A percentile compares a stretch with the other conserved stretches of the same genome.
Conservation (phyloP, 2,329 filamentous ascomycete genomes). For the Colletotrichum sp. region DNA sequence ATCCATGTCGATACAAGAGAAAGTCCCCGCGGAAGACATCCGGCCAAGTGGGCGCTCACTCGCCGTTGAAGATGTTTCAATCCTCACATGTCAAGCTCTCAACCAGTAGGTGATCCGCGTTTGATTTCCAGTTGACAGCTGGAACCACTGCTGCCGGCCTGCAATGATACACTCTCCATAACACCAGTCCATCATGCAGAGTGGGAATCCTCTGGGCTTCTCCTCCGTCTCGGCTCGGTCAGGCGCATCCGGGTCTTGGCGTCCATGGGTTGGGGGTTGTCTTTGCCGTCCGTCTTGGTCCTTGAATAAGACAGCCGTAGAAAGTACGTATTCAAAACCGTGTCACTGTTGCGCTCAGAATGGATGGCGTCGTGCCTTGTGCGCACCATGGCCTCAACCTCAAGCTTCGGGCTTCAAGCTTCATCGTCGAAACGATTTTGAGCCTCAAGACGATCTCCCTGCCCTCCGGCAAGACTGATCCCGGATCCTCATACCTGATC, state of each 20-base stretch:
- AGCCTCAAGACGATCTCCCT: constrained; percentile 16
- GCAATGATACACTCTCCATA: neutral
- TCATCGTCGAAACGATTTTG: neutral
- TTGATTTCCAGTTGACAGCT: constrained; percentile 15
- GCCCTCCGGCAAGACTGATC: constrained; percentile 1
- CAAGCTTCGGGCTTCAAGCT: neutral
- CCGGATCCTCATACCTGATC: constrained; percentile 13
- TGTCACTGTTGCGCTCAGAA: neutral
- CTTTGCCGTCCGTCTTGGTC: neutral
- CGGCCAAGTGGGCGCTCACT: neutral
- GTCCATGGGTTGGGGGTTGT: neutral
- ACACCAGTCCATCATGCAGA: neutral
- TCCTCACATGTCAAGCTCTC: constrained; percentile 1
- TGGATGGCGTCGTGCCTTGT: neutral
- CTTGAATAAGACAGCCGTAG: neutral
- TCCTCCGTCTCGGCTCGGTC: neutral
- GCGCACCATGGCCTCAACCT: neutral
- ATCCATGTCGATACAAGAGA: constrained; percentile 7
- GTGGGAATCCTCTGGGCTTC: neutral
- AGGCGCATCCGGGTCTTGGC: neutral
- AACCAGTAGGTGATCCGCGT: constrained; percentile 2
- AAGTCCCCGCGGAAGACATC: constrained; percentile 15
- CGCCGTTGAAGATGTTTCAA: constrained; percentile 13
- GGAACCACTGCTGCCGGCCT: neutral
- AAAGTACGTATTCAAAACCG: neutral